phyloP scores from a whole-genome alignment of 1,284 basidiomycete genomes.

The Quambalaria eucalypti region DNA sequence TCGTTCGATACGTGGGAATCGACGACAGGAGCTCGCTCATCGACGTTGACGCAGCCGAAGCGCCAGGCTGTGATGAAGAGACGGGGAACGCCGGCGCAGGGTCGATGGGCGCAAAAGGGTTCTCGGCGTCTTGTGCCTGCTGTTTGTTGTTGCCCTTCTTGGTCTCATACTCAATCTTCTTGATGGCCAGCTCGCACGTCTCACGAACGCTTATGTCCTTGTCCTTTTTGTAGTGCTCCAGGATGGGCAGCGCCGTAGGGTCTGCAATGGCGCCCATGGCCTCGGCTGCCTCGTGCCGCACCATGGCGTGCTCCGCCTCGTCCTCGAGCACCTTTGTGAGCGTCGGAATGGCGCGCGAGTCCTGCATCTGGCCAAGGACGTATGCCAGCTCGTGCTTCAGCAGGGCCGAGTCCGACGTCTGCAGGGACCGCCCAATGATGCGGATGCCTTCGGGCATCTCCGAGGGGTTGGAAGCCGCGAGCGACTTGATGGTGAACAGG shows the following conservation, averaged over 20 bases:
- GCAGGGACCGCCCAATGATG: conserved; percentile 78
- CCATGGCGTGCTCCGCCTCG: conserved; percentile 80
- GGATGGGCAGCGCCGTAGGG: conserved; percentile 59
- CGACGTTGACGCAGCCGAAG: conserved; percentile 49
- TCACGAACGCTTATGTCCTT: conserved; percentile 75
- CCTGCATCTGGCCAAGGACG: conserved; percentile 85
- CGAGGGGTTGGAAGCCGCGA: conserved; percentile 49
- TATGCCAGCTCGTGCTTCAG: conserved; percentile 97
- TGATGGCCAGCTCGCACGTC: conserved; percentile 94
- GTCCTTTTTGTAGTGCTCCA: conserved; percentile 67
- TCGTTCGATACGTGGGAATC: conserved; percentile 57
- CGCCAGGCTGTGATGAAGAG: not conserved
- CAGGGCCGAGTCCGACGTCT: conserved; percentile 70
- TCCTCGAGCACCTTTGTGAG: conserved; percentile 69
- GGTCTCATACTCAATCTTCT: conserved; percentile 81
- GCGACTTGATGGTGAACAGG: conserved; percentile 82
- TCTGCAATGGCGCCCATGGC: conserved; percentile 90
- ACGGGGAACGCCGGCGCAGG: conserved; percentile 64
- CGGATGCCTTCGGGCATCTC: conserved; percentile 55
- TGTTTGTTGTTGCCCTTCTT: conserved; percentile 49
- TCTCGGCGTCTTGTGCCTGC: conserved; percentile 29
- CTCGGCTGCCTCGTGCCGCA: conserved; percentile 96
- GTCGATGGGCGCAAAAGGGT: conserved; percentile 74
- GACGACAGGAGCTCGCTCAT: conserved; percentile 2
- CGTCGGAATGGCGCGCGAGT: conserved; percentile 63